These are phyloP conservation scores for Lipomyces spencermartinsiae DNA, from an alignment of 805 yeast genomes.

Conservation along the genomic window DNA sequence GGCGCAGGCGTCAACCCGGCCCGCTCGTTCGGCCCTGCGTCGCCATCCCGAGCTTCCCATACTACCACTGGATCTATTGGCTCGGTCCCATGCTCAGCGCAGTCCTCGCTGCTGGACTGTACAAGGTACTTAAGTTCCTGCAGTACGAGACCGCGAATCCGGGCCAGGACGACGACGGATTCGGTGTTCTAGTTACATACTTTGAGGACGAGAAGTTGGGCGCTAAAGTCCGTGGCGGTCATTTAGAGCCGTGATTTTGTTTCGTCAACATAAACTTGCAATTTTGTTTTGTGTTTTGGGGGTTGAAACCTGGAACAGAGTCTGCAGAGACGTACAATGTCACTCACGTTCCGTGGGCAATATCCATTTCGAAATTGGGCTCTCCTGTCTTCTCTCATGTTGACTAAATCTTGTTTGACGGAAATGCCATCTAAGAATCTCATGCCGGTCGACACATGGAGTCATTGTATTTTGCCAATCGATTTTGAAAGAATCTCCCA, in stretches of 20 bases:
- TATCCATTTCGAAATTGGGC: too few relatives aligned
- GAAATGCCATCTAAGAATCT: too few relatives aligned
- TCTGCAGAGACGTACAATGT: too few relatives aligned
- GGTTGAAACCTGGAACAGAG: too few relatives aligned
- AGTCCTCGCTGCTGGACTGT: conserved; percentile 66
- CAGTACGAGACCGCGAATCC: conserved; percentile 74
- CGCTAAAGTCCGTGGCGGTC: background rate
- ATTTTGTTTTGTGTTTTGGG: too few relatives aligned
- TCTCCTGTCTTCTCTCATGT: too few relatives aligned
- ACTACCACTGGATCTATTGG: conserved; percentile 92
- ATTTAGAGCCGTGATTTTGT: background rate
- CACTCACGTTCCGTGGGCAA: too few relatives aligned
- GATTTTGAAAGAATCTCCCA: too few relatives aligned
- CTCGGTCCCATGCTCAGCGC: conserved; percentile 84
- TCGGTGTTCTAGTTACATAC: conserved; percentile 21
- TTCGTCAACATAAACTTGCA: background rate
- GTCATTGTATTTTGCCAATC: too few relatives aligned
- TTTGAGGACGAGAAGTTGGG: background rate
- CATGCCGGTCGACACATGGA: too few relatives aligned
- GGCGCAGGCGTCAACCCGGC: conserved; percentile 96
- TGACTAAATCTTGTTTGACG: too few relatives aligned
- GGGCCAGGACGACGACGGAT: conserved; percentile 65
- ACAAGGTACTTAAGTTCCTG: conserved; percentile 68
- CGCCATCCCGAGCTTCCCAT: conserved; percentile 74
- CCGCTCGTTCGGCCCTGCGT: conserved; percentile 80